These are phyloP conservation scores for Fusarium longipes DNA, from an alignment of 2,329 filamentous ascomycete species.

Conservation along the genomic window DNA sequence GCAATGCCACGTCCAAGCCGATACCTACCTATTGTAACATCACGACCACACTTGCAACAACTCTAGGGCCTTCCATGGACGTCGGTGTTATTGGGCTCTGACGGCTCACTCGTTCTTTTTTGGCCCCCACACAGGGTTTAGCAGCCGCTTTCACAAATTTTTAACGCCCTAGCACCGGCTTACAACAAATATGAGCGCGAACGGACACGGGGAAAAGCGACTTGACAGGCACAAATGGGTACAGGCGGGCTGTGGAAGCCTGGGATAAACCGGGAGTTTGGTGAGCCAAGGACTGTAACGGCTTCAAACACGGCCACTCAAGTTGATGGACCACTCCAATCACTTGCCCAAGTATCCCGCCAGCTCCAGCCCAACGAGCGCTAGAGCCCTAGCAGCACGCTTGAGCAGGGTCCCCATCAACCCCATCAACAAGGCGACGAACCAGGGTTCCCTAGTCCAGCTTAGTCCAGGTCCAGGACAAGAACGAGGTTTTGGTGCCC, in stretches of 20 bases:
- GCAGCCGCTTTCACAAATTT: conserved; percentile 33
- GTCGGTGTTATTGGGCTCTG: conserved; percentile 23
- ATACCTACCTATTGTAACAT: conserved; percentile 18
- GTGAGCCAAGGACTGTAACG: conserved; percentile 28
- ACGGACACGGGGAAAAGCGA: conserved; percentile 15
- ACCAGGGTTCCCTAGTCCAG: conserved; percentile 38
- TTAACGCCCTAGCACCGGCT: conserved; percentile 36
- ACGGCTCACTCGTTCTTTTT: conserved; percentile 27
- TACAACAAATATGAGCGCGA: conserved; percentile 17
- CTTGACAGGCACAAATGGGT: conserved; percentile 31
- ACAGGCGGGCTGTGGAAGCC: conserved; percentile 7
- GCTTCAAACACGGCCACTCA: conserved; percentile 23
- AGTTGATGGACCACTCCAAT: conserved; percentile 30
- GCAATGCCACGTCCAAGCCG: conserved; percentile 18
- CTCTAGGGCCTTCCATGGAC: conserved; percentile 40
- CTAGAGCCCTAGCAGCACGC: conserved; percentile 31
- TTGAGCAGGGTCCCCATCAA: conserved; percentile 30
- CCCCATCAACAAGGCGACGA: conserved; percentile 40
- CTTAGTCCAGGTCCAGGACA: conserved; percentile 14
- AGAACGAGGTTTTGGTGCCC: conserved; percentile 35
- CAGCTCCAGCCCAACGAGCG: conserved; percentile 41
- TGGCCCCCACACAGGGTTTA: conserved; percentile 39
- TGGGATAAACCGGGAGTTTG: conserved; percentile 36
- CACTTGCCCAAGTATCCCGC: conserved; percentile 32
- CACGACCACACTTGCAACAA: conserved; percentile 17